Base-by-base conservation (phyloP, 148 eudicot species). In the Vaccinium myrtillus region DNA sequence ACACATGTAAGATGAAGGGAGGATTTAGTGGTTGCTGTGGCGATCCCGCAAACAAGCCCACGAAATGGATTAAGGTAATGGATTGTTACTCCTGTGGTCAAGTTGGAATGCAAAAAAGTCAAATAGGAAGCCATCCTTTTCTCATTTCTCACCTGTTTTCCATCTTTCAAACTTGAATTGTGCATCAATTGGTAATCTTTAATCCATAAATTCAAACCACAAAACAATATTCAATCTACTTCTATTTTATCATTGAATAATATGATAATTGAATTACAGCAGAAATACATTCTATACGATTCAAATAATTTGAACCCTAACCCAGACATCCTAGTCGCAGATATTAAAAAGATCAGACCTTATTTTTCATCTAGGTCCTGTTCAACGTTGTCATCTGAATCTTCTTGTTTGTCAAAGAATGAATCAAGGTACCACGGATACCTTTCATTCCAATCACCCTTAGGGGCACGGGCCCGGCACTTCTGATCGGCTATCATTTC, bases 401-500 rank as follows among this genome's bases (percentile, higher is more conserved):
- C 92, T 49, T 88, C 88, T 75, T 91, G 79, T 13, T 87, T 81
- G 81, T 93, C 97, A 80, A 96, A 96, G 90, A 96, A 94, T 39
- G 83, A 84, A 69, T 96, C 95, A 10, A 92, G 90, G 85, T 92
- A 92, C 95, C 98, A 94, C 0, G 88, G 50, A 77, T 97, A 94
- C 25, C 82, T 89, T 73, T 96, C 99, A 71, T 88, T 91, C 94
- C 93, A 91, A 21, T 84, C 88, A 61, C 98, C 95, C 84, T 86
- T 89, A 11, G 43, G 83, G 23, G 93, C 91, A 15, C 82, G 86
- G 49, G 91, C 93, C 80, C 98, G 90, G 89, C 89, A 90, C 76
- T 91, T 92, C 39, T 96, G 99, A 67, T 94, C 98, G 4, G 90
- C 90, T 84, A 96, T 91, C 99, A 96, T 96, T 78, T 93, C 92